Percentiles rank a stretch among this genome's conserved stretches.
These are phyloP conservation scores for Diaporthe australafricana DNA, from an alignment of 2,329 filamentous ascomycete genomes.

Conservation along the genomic window DNA sequence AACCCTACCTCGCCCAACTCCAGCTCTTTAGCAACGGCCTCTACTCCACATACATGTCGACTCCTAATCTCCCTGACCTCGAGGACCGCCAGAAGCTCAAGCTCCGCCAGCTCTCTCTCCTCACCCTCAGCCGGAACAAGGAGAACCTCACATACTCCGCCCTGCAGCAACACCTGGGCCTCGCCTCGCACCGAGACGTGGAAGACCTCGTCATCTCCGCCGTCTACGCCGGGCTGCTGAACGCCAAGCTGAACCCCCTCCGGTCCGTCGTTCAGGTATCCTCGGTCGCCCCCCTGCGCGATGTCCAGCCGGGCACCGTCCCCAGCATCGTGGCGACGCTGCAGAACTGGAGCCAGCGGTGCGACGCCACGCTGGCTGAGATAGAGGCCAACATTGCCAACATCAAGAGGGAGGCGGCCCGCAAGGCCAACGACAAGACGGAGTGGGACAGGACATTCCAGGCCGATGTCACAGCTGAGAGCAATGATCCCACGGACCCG, in stretches of 20 bases:
- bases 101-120: constrained; percentile 89
- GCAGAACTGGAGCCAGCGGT: constrained; percentile 81
- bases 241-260: constrained; percentile 85
- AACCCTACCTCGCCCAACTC: constrained; percentile 75
- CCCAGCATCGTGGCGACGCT: constrained; percentile 76
- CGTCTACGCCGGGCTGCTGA: constrained; percentile 86
- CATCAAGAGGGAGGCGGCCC: constrained; percentile 70
- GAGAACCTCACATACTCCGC: constrained; percentile 75
- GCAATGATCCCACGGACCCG: constrained; percentile 37
- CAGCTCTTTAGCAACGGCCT: constrained; percentile 94
- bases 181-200: constrained; percentile 75
- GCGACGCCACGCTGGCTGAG: constrained; percentile 76
- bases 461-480: constrained; percentile 60
- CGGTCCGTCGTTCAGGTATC: constrained; percentile 80
- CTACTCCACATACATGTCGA: constrained; percentile 76
- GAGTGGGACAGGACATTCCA: constrained; percentile 62
- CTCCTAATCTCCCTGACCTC: constrained; percentile 74
- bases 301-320: constrained; percentile 81
- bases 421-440: constrained; percentile 62
- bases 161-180: constrained; percentile 74
- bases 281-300: constrained; percentile 86
- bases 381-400: constrained; percentile 80
- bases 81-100: constrained; percentile 81
- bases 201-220: constrained; percentile 89
- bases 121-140: constrained; percentile 75